These are phyloP conservation scores for Gautieria morchelliformis DNA, from an alignment of 768 basidiomycete genomes.

Conservation along the genomic window DNA sequence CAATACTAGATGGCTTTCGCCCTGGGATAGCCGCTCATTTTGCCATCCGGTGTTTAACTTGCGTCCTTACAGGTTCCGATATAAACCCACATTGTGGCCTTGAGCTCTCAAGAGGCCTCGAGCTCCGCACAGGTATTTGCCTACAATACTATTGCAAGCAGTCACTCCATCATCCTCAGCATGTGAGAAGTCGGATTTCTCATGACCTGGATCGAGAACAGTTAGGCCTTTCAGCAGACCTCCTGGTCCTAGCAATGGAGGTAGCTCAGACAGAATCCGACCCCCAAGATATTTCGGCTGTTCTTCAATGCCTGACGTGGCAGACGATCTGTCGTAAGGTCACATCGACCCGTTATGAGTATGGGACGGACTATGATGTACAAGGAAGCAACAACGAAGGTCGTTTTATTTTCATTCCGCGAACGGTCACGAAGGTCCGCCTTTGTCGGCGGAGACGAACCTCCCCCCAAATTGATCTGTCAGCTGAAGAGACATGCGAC, in stretches of 20 bases:
- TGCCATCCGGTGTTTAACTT: conserved; percentile 49
- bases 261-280: conserved; percentile 23
- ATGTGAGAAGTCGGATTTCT: conserved; percentile 26
- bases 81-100: conserved; percentile 62
- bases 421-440: neutral
- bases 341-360: conserved; percentile 54
- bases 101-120: conserved; percentile 61
- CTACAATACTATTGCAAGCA: conserved; percentile 26
- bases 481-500: conserved; percentile 2
- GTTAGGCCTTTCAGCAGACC: conserved; percentile 46
- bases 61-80: conserved; percentile 72
- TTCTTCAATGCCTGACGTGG: conserved; percentile 35
- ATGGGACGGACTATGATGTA: conserved; percentile 13
- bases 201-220: conserved; percentile 36
- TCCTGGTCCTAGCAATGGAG: conserved; percentile 33
- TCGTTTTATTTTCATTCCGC: conserved; percentile 18
- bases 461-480: neutral
- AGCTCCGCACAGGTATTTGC: conserved; percentile 42
- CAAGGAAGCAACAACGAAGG: conserved; percentile 16
- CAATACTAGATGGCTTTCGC: conserved; percentile 32
- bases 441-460: conserved; percentile 1
- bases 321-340: conserved; percentile 50
- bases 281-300: conserved; percentile 27
- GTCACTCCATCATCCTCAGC: conserved; percentile 18
- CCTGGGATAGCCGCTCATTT: conserved; percentile 46